Percentiles rank a stretch among this genome's conserved stretches.
These are phyloP conservation scores for Podosphaera xanthii DNA, from an alignment of 2,329 filamentous ascomycete genomes.

Conservation along the genomic window DNA sequence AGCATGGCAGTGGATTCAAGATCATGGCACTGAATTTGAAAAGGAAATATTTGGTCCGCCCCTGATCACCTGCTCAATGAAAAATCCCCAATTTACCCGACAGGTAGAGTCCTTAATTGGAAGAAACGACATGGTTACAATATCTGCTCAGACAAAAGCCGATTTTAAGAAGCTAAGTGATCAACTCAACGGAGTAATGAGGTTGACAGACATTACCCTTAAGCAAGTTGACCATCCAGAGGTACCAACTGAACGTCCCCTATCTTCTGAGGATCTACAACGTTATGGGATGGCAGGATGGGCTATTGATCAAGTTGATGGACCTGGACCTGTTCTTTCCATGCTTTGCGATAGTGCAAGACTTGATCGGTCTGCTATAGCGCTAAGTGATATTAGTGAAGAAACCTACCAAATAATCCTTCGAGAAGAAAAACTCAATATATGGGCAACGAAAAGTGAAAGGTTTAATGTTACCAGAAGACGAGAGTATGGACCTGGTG, in stretches of 20 bases:
- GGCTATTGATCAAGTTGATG: slow-evolving; percentile 55
- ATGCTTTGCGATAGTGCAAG: slow-evolving; percentile 62
- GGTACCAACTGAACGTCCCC: slow-evolving; percentile 29
- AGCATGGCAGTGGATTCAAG: slow-evolving; percentile 66
- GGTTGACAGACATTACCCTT: slow-evolving; percentile 47
- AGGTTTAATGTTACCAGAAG: slow-evolving; percentile 45
- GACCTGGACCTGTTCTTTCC: slow-evolving; percentile 61
- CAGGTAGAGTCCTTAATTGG: slow-evolving; percentile 34
- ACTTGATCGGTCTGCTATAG: slow-evolving; percentile 46
- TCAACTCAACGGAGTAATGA: slow-evolving; percentile 38
- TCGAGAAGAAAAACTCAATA: slow-evolving; percentile 29
- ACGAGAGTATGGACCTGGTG: slow-evolving; percentile 56
- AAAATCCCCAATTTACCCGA: slow-evolving; percentile 31
- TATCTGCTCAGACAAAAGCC: slow-evolving; percentile 52
- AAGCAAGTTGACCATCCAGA: slow-evolving; percentile 27
- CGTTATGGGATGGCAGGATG: slow-evolving; percentile 53
- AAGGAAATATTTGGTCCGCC: slow-evolving; percentile 42
- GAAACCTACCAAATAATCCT: slow-evolving; percentile 45
- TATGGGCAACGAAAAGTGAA: slow-evolving; percentile 47
- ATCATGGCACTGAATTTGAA: slow-evolving; percentile 38
- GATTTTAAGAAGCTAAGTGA: slow-evolving; percentile 56
- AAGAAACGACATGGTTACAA: slow-evolving; percentile 28
- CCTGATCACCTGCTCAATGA: slow-evolving; percentile 39
- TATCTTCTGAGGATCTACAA: slow-evolving; percentile 31
- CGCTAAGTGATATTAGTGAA: slow-evolving; percentile 37